Percentiles rank a stretch among this genome's conserved stretches.
These are phyloP conservation scores for Beauveria scarabaeidicola DNA, from an alignment of 2,329 filamentous ascomycete genomes.

Conservation along the genomic window DNA sequence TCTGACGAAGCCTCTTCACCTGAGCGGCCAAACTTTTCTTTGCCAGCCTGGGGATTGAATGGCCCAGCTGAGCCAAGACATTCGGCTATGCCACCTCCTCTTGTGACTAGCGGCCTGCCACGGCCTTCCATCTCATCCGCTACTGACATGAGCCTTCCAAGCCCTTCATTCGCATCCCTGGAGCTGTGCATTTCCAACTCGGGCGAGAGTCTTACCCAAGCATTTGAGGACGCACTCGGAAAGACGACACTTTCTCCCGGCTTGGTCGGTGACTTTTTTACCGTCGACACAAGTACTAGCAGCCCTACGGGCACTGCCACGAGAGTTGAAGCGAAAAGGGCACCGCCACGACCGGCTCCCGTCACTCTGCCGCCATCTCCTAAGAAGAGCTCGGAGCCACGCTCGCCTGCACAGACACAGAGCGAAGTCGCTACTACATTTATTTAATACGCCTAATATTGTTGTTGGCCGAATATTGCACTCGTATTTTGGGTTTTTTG, in stretches of 20 bases:
- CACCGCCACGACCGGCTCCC: constrained; percentile 24
- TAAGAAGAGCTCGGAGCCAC: not conserved
- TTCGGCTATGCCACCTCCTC: constrained; percentile 28
- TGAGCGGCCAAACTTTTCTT: constrained; percentile 13
- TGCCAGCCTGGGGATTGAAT: constrained; percentile 22
- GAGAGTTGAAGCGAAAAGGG: constrained; percentile 24
- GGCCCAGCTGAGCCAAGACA: constrained; percentile 21
- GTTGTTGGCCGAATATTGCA: not conserved
- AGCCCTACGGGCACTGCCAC: constrained; percentile 11
- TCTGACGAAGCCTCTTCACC: constrained; percentile 7
- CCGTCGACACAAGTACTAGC: constrained; percentile 10
- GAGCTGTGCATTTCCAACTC: constrained; percentile 26
- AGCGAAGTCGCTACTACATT: not conserved
- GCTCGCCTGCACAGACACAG: not conserved
- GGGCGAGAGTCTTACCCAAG: constrained; percentile 23
- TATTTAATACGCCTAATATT: not conserved
- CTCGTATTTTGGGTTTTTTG: not conserved
- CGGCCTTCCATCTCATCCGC: constrained; percentile 20
- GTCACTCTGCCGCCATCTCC: constrained; percentile 21
- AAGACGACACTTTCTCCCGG: not conserved
- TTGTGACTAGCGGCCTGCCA: constrained; percentile 18
- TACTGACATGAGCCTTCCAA: constrained; percentile 25
- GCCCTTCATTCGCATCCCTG: constrained; percentile 28
- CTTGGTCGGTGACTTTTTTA: constrained; percentile 13
- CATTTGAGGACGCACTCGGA: constrained; percentile 20